A percentile compares a stretch with the other conserved stretches of the same genome.
Conservation (phyloP, 2,329 filamentous ascomycete species). For the Magnaporthales sp. region DNA sequence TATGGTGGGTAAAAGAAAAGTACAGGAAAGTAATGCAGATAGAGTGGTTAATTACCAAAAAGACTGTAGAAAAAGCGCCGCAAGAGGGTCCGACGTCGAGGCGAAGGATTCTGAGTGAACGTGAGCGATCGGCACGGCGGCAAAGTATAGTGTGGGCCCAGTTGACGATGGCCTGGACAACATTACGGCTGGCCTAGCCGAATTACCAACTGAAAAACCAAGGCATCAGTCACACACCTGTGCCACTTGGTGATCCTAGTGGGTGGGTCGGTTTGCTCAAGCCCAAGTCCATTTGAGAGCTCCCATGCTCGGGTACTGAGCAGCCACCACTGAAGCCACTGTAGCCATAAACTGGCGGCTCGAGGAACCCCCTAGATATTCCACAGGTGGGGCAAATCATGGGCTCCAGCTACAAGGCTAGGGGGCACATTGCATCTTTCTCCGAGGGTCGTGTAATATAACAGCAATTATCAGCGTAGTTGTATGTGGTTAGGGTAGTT, state of each 20-base stretch:
- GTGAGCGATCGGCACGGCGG: not conserved
- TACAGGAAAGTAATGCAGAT: not conserved
- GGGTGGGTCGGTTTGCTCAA: not conserved
- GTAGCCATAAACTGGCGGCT: not conserved
- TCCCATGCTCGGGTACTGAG: not conserved
- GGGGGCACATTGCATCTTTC: not conserved
- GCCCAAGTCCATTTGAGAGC: no score
- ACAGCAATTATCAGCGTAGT: not conserved
- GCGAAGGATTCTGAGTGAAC: not conserved
- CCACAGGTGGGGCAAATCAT: not conserved
- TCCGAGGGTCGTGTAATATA: not conserved
- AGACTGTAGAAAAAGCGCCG: not conserved
- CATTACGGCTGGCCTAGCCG: not conserved
- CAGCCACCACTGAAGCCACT: not conserved
- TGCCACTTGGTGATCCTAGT: not conserved
- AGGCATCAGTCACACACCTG: not conserved
- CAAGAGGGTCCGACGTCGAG: not conserved
- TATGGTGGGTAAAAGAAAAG: not conserved
- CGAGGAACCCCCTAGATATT: not conserved
- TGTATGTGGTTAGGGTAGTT: no score
- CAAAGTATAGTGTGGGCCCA: not conserved
- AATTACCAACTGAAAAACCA: not conserved
- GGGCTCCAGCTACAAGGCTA: not conserved
- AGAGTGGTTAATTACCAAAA: not conserved
- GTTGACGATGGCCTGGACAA: not conserved